phyloP scores from a whole-genome alignment of 139 green algal species.

The Ettlia oleoabundans region DNA sequence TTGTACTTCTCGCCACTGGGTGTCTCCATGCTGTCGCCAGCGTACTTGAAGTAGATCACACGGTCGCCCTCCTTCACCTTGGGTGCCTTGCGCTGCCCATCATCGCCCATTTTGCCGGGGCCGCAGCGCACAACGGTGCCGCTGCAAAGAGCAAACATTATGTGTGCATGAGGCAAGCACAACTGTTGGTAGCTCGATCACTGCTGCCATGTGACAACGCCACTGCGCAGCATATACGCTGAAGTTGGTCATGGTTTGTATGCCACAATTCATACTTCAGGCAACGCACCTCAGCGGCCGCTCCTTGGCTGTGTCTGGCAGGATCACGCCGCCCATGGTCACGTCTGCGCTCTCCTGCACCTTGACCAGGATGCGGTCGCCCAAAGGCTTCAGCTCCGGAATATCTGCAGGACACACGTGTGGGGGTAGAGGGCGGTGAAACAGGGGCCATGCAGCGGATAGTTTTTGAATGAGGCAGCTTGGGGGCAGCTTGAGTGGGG shows the following conservation, averaged over 20 bases:
- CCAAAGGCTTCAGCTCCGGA: constrained; percentile 83
- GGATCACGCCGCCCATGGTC: constrained; percentile 90
- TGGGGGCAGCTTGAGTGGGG: too few species aligned
- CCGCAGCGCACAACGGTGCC: constrained; percentile 67
- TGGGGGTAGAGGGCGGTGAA: background rate
- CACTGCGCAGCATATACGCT: background rate
- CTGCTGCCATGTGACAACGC: too few species aligned
- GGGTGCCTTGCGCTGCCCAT: constrained; percentile 67
- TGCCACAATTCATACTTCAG: background rate
- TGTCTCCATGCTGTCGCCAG: constrained; percentile 92
- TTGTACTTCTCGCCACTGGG: constrained; percentile 82
- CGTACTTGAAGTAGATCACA: constrained; percentile 94
- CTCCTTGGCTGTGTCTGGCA: constrained; percentile 90
- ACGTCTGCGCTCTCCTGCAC: constrained; percentile 77
- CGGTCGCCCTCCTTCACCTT: constrained; percentile 63
- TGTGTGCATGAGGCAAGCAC: background rate
- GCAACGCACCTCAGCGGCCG: constrained; percentile 65
- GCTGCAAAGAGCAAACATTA: constrained; percentile 2
- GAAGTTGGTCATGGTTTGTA: too few species aligned
- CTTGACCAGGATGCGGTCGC: constrained; percentile 90
- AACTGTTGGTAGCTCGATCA: too few species aligned
- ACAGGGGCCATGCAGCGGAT: background rate
- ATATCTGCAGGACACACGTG: constrained; percentile 75
- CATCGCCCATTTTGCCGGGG: constrained; percentile 75
- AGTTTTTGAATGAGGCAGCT: too few species aligned